A percentile compares a stretch with the other conserved stretches of the same genome.
phyloP scores from a whole-genome alignment of 495 filamentous ascomycete genomes.

The Endocarpon pusillum region DNA sequence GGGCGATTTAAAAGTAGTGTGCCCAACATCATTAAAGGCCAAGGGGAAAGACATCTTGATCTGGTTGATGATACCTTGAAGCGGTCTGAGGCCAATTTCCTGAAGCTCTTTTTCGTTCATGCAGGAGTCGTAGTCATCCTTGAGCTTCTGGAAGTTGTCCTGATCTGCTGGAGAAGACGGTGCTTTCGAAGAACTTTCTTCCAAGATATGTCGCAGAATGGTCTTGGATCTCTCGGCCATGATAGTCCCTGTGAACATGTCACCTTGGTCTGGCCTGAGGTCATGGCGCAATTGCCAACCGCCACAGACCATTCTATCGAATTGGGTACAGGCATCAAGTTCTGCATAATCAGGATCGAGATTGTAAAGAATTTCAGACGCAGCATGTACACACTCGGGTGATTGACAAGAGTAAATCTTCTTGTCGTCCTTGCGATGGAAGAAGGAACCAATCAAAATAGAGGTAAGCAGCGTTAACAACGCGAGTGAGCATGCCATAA shows the following conservation, averaged over 20 bases:
- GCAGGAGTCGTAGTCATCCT: slow-evolving; percentile 45
- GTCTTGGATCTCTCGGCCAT: slow-evolving; percentile 41
- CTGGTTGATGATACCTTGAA: slow-evolving; percentile 30
- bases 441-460: too few relatives aligned
- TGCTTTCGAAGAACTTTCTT: slow-evolving; percentile 22
- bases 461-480: too few relatives aligned
- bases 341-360: slow-evolving; percentile 44
- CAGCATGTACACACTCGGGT: slow-evolving; percentile 48
- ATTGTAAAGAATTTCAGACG: slow-evolving; percentile 49
- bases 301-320: slow-evolving; percentile 52
- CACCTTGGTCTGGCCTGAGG: slow-evolving; percentile 46
- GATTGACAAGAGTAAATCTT: too few relatives aligned
- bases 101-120: slow-evolving; percentile 38
- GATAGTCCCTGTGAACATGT: slow-evolving; percentile 37
- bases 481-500: too few relatives aligned
- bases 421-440: slow-evolving; percentile 6
- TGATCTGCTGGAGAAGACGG: slow-evolving; percentile 29
- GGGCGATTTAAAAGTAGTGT: too few relatives aligned
- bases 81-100: slow-evolving; percentile 34
- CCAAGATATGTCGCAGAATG: slow-evolving; percentile 45
- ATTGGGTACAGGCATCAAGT: slow-evolving; percentile 52
- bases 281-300: slow-evolving; percentile 49
- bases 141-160: slow-evolving; percentile 49
- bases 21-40: slow-evolving; percentile 16
- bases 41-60: slow-evolving; percentile 36